Base-by-base conservation (phyloP, 2,329 filamentous ascomycete species). In the Cladorrhinum sp. region DNA sequence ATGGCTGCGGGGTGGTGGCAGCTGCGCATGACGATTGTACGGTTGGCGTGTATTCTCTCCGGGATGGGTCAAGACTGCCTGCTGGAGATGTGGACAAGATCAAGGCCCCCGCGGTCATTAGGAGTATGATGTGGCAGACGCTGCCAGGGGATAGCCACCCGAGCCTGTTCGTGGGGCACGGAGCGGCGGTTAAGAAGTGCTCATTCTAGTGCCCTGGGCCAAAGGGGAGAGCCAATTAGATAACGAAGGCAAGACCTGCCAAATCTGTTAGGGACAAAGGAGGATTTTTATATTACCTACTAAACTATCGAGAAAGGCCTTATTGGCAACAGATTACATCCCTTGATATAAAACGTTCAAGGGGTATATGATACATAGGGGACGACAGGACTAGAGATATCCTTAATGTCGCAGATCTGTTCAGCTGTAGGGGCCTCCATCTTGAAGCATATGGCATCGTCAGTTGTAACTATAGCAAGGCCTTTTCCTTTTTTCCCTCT, bases 11-110 rank as follows among this genome's bases (percentile, higher is more conserved):
- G 12, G 65, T 83, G 23, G 77, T 84, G 3, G 84, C 84, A 0
- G 80, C 83, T 0, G 82, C 80, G 0, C 81, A 84, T 52, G 66
- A 82, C 42, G 75, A 82, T 53, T 78, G 77, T 10, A 76, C 71
- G 0, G 72, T 86, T 0, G 75, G 67, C 1, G 65, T 86, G 12
- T 85, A 83, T 65, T 84, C 82, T 8, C 68, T 83, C 6, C 66
- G 65, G 7, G 79, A 77, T 1, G 83, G 83, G 0, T 64, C 72
- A 10, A 68, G 69, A 10, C 64, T 85, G 4, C 62, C 62, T 2
- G 68, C 66, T 10, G 62, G 67, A 0, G 71, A 59, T 1, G 33
- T 78, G 23, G 65, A 66, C 28, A 57, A 26, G 21, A 62, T 65
- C 12, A 20, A 54, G 18, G 55, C 59, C 18, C 39, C 1, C 4